Percentiles rank a stretch among this genome's conserved stretches.
Conservation (phyloP, 805 yeast genomes). For the Wickerhamiella sorbophila region DNA sequence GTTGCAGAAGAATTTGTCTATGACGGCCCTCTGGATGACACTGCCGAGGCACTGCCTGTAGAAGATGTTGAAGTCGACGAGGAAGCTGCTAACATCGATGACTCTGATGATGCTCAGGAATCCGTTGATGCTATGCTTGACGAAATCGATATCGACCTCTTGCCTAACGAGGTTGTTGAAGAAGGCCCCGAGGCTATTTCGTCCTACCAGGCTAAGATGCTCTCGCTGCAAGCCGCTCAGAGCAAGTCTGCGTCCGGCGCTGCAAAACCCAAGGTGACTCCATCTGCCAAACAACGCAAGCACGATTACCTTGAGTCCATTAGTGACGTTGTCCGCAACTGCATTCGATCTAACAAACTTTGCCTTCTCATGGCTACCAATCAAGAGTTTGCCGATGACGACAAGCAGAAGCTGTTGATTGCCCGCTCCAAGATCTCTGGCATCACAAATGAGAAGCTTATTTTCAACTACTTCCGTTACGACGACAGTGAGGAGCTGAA, state of each 20-base stretch:
- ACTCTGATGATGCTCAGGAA: conserved; percentile 33
- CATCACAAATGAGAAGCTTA: conserved; percentile 5
- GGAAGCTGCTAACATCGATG: conserved; percentile 23
- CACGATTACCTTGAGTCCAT: conserved; percentile 7
- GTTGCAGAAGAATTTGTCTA: conserved; percentile 26
- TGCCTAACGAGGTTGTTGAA: conserved; percentile 17
- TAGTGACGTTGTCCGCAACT: conserved; percentile 11
- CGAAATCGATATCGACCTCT: conserved; percentile 12
- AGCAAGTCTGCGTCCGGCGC: conserved; percentile 1
- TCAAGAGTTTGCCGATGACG: conserved; percentile 7
- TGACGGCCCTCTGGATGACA: neutral
- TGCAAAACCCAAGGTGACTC: conserved; percentile 8
- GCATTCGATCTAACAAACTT: conserved; percentile 12
- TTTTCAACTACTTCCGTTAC: conserved; percentile 13
- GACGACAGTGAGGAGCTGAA: conserved; percentile 8
- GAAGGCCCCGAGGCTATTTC: conserved; percentile 18
- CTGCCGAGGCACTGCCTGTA: neutral
- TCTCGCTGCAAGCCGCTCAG: neutral
- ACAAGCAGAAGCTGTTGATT: conserved; percentile 8
- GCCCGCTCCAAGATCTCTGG: conserved; percentile 9
- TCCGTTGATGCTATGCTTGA: conserved; percentile 39
- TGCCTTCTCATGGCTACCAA: conserved; percentile 13
- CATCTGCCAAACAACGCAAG: conserved; percentile 4
- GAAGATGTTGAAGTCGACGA: conserved; percentile 59
- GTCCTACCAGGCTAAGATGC: conserved; percentile 9